These are phyloP conservation scores for Fusarium hainanense DNA, from an alignment of 2,329 filamentous ascomycete species.

Conservation along the genomic window DNA sequence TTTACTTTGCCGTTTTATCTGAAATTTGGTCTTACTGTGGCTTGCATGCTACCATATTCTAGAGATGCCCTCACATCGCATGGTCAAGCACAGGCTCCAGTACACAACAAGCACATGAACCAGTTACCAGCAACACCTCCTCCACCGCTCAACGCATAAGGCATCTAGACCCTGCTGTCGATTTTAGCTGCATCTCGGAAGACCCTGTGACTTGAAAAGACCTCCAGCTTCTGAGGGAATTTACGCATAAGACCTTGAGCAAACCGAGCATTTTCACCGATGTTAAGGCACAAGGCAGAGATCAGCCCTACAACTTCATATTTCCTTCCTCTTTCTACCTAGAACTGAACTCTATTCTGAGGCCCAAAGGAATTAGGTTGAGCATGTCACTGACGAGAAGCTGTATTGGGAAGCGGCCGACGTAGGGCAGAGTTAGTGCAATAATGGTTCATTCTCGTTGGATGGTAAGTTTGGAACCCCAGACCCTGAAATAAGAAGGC, in stretches of 20 bases:
- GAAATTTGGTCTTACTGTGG: neutral
- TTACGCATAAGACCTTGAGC: neutral
- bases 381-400: constrained; percentile 8
- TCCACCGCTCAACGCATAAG: constrained; percentile 19
- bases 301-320: constrained; percentile 15
- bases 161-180: constrained; percentile 1
- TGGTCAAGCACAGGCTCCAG: neutral
- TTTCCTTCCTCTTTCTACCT: constrained; percentile 3
- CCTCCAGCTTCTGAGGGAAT: constrained; percentile 15
- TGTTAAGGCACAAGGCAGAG: neutral
- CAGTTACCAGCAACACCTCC: neutral
- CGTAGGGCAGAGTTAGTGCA: constrained; percentile 25
- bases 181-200: constrained; percentile 18
- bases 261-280: neutral
- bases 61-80: neutral
- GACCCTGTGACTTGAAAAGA: neutral
- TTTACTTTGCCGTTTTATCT: neutral
- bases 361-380: neutral
- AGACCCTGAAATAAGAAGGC: constrained; percentile 33
- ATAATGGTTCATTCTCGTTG: constrained; percentile 17
- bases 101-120: neutral
- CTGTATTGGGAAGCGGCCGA: constrained; percentile 6
- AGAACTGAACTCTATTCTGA: neutral
- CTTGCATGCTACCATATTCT: too few species aligned
- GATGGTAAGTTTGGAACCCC: constrained; percentile 31